Evolutionary conservation across 2,329 filamentous ascomycete species (phyloP), one percentile per base, ranked within the genome.

Genomic region (Ceratocystis smalleyi): DNA sequence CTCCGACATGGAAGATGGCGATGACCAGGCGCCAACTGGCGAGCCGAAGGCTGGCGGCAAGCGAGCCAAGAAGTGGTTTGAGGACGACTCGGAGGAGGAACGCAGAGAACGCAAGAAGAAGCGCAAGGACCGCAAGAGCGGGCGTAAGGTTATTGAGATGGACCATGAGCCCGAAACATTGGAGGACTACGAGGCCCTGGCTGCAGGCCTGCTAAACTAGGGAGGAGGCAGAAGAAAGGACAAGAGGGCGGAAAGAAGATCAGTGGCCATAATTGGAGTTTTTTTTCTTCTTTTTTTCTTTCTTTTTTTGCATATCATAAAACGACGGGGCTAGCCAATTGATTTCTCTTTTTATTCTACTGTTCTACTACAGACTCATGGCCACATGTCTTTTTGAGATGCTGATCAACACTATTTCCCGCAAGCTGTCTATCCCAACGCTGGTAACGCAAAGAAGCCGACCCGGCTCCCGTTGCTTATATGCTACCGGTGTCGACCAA

Each of bases 51-150:
- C 61, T 19, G 59, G 62, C 6, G 59, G 45, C 17, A 88, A 87
- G 75, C 89, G 86, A 85, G 90, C 89, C 75, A 79, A 90, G 73
- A 83, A 84, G 75, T 89, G 86, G 86, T 90, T 90, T 76, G 79
- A 90, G 73, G 83, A 83, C 65, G 80, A 78, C 61, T 75, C 77
- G 63, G 75, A 74, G 60, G 71, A 71, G 61, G 70, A 70, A 61
- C 54, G 43, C 4, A 43, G 59, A 40, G 62, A 65, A 19, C 45
- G 47, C 35, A 73, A 73, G 69, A 73, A 72, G 69, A 75, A 74
- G 69, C 71, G 67, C 63, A 77, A 75, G 71, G 75, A 75, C 70
- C 72, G 73, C 65, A 77, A 75, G 70, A 77, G 75, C 71, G 76
- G 76, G 64, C 76, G 79, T 71, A 80, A 79, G 74, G 79, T 84